Conservation (phyloP, 2,329 filamentous ascomycete species). For the Cladosporium sp. region DNA sequence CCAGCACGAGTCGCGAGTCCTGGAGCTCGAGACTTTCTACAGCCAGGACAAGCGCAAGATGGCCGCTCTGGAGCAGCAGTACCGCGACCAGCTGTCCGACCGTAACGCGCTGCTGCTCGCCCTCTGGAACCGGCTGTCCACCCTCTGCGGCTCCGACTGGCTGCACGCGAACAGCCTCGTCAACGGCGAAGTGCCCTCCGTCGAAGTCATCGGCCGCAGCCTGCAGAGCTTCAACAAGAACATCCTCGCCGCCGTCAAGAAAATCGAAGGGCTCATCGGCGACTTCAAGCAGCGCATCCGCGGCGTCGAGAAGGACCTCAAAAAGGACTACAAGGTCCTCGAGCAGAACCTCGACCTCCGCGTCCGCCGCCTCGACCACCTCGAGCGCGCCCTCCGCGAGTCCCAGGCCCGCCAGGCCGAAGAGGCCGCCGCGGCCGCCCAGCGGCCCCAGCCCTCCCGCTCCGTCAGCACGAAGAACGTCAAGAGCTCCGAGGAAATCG, state of each 20-base stretch:
- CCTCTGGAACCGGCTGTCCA: constrained; percentile 84
- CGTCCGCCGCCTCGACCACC: constrained; percentile 76
- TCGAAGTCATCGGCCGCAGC: constrained; percentile 80
- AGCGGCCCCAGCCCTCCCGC: constrained; percentile 26
- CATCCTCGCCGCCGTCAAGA: constrained; percentile 77
- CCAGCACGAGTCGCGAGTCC: constrained; percentile 75
- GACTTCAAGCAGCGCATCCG: constrained; percentile 76
- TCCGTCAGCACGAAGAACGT: constrained; percentile 33
- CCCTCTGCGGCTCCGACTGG: constrained; percentile 87
- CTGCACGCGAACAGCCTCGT: constrained; percentile 81
- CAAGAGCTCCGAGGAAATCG: constrained; percentile 48
- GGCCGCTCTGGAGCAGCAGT: constrained; percentile 66
- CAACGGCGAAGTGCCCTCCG: constrained; percentile 75
- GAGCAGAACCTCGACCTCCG: constrained; percentile 74
- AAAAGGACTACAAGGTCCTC: constrained; percentile 80
- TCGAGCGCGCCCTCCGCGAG: constrained; percentile 73
- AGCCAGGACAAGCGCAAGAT: constrained; percentile 73
- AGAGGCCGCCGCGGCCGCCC: constrained; percentile 38
- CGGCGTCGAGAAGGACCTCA: constrained; percentile 80
- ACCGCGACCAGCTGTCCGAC: constrained; percentile 81
- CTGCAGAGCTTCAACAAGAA: constrained; percentile 87
- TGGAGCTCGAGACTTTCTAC: constrained; percentile 77
- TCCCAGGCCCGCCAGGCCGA: constrained; percentile 47
- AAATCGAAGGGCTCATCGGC: constrained; percentile 71
- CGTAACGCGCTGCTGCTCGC: constrained; percentile 80